Evolutionary conservation across 805 yeast species (phyloP).

Genomic region (Starmerella lactis-condensi): DNA sequence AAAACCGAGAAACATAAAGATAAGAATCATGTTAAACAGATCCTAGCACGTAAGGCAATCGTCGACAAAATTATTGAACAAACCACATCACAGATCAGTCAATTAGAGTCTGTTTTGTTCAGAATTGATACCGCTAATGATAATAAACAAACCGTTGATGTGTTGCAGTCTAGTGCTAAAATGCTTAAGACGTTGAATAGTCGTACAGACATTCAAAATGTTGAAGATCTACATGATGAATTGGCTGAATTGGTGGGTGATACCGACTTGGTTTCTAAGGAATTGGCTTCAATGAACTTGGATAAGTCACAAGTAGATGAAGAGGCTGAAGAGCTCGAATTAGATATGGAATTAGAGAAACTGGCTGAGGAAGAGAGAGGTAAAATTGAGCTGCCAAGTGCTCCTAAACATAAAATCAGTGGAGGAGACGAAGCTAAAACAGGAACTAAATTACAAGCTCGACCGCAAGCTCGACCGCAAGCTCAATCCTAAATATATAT

Average conservation of each 20-base stretch:
- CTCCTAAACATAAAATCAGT: not conserved
- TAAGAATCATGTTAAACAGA: constrained; percentile 10
- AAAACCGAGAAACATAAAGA: constrained; percentile 8
- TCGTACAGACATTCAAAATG: constrained; percentile 28
- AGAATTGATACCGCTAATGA: constrained; percentile 30
- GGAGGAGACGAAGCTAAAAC: not conserved
- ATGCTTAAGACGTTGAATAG: constrained; percentile 25
- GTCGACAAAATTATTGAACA: too few relatives aligned
- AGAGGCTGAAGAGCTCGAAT: constrained; percentile 25
- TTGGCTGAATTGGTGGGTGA: constrained; percentile 24
- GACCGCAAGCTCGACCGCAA: not conserved
- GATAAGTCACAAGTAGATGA: too few relatives aligned
- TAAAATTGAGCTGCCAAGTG: constrained; percentile 1
- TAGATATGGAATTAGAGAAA: constrained; percentile 12
- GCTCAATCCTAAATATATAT: too few relatives aligned
- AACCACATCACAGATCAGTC: too few relatives aligned
- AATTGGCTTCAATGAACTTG: constrained; percentile 19
- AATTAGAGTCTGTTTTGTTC: constrained; percentile 25
- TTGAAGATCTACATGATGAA: constrained; percentile 27
- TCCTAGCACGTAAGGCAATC: too few relatives aligned
- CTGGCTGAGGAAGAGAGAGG: constrained; percentile 3
- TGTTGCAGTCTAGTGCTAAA: constrained; percentile 24
- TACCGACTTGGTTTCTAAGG: constrained; percentile 26
- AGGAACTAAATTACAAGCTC: not conserved
- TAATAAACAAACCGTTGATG: constrained; percentile 25